phyloP scores from a whole-genome alignment of 108 stramenopile species.

The Discostella pseudostelligera region DNA sequence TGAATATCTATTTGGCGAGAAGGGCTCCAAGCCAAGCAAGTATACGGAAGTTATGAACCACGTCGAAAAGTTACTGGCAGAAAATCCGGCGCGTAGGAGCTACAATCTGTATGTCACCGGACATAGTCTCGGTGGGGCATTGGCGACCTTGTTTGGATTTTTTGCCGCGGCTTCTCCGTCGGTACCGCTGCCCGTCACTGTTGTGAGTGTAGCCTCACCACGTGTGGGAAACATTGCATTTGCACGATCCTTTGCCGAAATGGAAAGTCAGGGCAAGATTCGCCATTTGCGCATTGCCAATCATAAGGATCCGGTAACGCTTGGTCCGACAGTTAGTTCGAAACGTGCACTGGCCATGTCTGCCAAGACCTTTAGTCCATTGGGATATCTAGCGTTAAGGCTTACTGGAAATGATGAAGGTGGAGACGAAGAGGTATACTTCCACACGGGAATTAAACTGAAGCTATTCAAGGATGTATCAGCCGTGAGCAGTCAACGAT shows the following conservation, averaged over 20 bases:
- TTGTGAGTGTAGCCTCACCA: conserved; percentile 64
- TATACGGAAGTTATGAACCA: conserved; percentile 54
- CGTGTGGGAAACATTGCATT: conserved; percentile 66
- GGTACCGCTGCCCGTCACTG: conserved; percentile 48
- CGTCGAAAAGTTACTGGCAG: conserved; percentile 41
- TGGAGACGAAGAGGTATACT: conserved; percentile 56
- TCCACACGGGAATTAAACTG: conserved; percentile 62
- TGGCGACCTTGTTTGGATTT: conserved; percentile 72
- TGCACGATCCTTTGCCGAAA: conserved; percentile 55
- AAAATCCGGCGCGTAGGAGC: conserved; percentile 33
- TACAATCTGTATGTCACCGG: conserved; percentile 68
- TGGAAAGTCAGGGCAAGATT: conserved; percentile 60
- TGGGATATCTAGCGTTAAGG: conserved; percentile 43
- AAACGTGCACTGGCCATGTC: conserved; percentile 46
- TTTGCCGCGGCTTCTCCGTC: conserved; percentile 47
- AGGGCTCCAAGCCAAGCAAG: conserved; percentile 45
- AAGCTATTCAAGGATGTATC: conserved; percentile 39
- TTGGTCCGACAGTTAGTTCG: conserved; percentile 59
- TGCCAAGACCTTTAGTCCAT: conserved; percentile 37
- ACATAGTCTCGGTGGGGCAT: conserved; percentile 75
- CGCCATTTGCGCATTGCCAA: conserved; percentile 76
- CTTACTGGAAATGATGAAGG: conserved; percentile 23
- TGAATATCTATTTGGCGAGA: conserved; percentile 59
- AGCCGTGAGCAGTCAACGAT: conserved; percentile 7
- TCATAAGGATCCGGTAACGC: conserved; percentile 70